Conservation (phyloP, 805 yeast species). For the Cyberlindnera meyerae region DNA sequence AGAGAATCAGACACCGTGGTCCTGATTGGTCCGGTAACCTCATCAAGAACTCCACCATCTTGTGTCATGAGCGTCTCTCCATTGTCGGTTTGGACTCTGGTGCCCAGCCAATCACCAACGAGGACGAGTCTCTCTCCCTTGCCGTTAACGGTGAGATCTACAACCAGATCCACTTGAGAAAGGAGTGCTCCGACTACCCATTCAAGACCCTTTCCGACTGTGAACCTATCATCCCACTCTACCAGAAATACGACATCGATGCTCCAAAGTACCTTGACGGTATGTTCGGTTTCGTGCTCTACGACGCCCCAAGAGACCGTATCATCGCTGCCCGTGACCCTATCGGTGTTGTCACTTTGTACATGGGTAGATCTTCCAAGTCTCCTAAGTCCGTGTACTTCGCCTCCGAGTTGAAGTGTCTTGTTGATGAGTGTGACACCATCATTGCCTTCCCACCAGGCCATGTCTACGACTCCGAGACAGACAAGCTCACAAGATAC, state of each 20-base stretch:
- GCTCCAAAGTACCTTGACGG: conserved; percentile 95
- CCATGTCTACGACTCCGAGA: conserved; percentile 87
- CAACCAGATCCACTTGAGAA: conserved; percentile 89
- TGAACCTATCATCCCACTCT: conserved; percentile 94
- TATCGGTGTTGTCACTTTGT: conserved; percentile 92
- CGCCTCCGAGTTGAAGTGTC: conserved; percentile 92
- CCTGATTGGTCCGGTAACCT: conserved; percentile 98
- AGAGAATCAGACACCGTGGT: conserved; percentile 96
- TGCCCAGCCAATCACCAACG: conserved; percentile 91
- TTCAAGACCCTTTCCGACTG: conserved; percentile 91
- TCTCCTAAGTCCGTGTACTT: conserved; percentile 77
- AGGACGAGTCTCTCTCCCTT: conserved; percentile 66
- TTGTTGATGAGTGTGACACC: conserved; percentile 90
- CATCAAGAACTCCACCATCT: conserved; percentile 70
- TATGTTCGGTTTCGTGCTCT: conserved; percentile 93
- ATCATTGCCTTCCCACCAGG: conserved; percentile 98
- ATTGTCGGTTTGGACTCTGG: conserved; percentile 97
- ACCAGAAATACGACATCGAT: conserved; percentile 78
- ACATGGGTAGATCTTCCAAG: conserved; percentile 78
- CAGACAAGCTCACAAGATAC: conserved; percentile 83
- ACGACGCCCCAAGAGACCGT: conserved; percentile 81
- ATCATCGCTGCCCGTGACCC: conserved; percentile 98
- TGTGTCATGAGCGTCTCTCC: conserved; percentile 94
- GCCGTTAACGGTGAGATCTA: conserved; percentile 98
- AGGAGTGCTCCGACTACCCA: conserved; percentile 62